These are phyloP conservation scores for Xylariales sp. DNA, from an alignment of 2,329 filamentous ascomycete genomes.

Conservation along the genomic window DNA sequence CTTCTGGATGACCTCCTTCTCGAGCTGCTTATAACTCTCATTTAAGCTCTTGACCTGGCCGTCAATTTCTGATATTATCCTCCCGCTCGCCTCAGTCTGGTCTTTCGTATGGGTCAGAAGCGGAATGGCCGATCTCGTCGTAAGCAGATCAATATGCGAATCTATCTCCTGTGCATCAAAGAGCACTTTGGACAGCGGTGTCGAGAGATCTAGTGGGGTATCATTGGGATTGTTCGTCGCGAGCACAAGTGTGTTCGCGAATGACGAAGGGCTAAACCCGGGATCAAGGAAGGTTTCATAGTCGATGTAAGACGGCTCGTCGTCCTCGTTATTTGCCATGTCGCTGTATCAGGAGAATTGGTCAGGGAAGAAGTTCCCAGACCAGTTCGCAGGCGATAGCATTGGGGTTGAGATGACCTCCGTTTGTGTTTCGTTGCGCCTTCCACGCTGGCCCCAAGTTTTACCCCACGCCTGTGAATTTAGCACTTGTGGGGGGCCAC, in stretches of 20 bases:
- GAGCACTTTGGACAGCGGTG: conserved; percentile 84
- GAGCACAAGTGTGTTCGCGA: conserved; percentile 85
- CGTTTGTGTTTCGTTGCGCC: too few species aligned
- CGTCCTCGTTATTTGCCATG: conserved; percentile 28
- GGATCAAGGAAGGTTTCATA: conserved; percentile 87
- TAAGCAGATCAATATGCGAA: conserved; percentile 87
- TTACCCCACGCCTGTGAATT: too few species aligned
- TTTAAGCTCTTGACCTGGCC: conserved; percentile 75
- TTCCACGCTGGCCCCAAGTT: too few species aligned
- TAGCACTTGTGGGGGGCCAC: too few species aligned
- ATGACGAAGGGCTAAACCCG: conserved; percentile 71
- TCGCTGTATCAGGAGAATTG: too few species aligned
- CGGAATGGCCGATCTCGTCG: conserved; percentile 76
- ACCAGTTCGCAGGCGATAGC: too few species aligned
- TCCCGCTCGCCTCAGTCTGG: conserved; percentile 67
- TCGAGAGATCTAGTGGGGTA: conserved; percentile 85
- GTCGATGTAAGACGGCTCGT: conserved; percentile 84
- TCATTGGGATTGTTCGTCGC: conserved; percentile 90
- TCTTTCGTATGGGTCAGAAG: conserved; percentile 73
- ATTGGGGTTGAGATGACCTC: too few species aligned
- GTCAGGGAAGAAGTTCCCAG: too few species aligned
- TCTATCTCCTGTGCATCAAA: conserved; percentile 98
- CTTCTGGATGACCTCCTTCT: conserved; percentile 80
- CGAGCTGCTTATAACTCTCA: conserved; percentile 78
- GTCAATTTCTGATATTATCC: conserved; percentile 72